Evolutionary conservation across 2,329 filamentous ascomycete genomes (phyloP).

Genomic region (Nannizziopsis barbatae): DNA sequence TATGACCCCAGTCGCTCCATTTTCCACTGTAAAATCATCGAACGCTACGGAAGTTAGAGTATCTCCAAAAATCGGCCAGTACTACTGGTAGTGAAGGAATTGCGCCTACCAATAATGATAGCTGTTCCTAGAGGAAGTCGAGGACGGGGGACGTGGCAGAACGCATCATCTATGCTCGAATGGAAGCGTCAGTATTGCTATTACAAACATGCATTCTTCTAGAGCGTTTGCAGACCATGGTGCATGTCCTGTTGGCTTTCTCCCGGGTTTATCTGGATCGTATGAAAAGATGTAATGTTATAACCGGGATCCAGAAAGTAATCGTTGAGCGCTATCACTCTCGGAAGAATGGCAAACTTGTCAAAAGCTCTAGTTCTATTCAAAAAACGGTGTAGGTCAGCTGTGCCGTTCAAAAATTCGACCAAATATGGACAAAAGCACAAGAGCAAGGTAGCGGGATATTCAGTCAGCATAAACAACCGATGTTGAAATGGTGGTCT

Average conservation of each 20-base stretch:
- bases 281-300: constrained; percentile 28
- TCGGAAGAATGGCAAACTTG: constrained; percentile 27
- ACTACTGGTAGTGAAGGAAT: background rate
- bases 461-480: background rate
- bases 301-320: constrained; percentile 33
- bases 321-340: constrained; percentile 32
- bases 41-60: constrained; percentile 17
- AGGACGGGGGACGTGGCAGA: constrained; percentile 26
- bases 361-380: constrained; percentile 28
- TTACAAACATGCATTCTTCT: background rate
- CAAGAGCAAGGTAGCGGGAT: background rate
- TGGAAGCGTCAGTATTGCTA: background rate
- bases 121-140: constrained; percentile 26
- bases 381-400: no score
- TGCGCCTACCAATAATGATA: constrained; percentile 25
- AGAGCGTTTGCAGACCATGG: constrained; percentile 19
- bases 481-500: no score
- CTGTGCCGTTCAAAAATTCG: no score
- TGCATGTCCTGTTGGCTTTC: constrained; percentile 30
- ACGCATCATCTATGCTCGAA: constrained; percentile 20
- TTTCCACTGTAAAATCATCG: constrained; percentile 25
- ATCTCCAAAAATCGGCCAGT: no score
- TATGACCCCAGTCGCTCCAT: constrained; percentile 30
- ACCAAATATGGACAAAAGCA: no score
- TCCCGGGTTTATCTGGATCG: constrained; percentile 32